phyloP scores from a whole-genome alignment of 2,329 filamentous ascomycete genomes.

The Monosporascus sp. region DNA sequence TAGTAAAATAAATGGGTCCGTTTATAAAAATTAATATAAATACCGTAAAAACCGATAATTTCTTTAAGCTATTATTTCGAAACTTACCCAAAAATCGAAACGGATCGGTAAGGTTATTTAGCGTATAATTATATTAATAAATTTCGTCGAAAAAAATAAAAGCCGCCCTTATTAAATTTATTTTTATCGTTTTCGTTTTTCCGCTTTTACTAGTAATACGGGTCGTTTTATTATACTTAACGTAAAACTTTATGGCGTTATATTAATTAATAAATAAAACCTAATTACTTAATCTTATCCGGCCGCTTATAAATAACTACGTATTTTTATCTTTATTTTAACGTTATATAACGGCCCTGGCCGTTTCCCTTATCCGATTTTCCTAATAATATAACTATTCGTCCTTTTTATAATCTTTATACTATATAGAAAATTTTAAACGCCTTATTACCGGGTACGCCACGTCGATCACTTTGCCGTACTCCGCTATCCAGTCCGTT shows the following conservation, averaged over 20 bases:
- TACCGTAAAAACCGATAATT: conserved; percentile 1
- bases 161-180: too few species aligned
- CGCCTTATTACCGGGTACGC: too few species aligned
- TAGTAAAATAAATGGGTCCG: neutral
- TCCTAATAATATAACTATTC: too few species aligned
- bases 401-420: too few species aligned
- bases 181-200: neutral
- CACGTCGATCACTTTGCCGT: too few species aligned
- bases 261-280: neutral
- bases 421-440: too few species aligned
- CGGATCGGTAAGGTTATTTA: neutral
- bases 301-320: neutral
- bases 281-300: neutral
- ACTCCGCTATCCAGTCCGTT: too few species aligned
- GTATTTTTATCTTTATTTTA: too few species aligned
- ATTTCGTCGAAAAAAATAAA: neutral
- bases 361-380: too few species aligned
- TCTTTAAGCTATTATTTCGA: conserved; percentile 1
- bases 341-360: too few species aligned
- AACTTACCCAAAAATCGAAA: conserved; percentile 1
- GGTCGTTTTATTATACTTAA: neutral
- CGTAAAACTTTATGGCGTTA: neutral
- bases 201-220: neutral
- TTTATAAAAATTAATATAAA: conserved; percentile 2
- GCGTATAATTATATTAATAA: conserved; percentile 2